Evolutionary conservation across 495 filamentous ascomycete genomes (phyloP), one percentile per base, ranked within the genome.

Genomic region (Diplogelasinospora grovesii): DNA sequence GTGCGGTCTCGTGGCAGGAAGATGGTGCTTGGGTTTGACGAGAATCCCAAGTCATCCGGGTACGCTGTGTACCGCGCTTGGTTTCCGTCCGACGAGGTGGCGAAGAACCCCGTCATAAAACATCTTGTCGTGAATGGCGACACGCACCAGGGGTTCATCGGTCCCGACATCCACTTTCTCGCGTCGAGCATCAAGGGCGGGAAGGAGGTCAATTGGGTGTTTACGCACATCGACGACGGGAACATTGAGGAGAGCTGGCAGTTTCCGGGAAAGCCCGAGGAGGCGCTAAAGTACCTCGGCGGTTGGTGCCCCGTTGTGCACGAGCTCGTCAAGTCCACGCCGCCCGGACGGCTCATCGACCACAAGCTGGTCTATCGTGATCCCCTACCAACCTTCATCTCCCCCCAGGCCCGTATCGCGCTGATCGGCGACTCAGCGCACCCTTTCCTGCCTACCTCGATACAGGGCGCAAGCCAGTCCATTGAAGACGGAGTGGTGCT

Each of bases 341-440:
- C 78, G 0, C 59, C 70, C 23, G 63, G 68, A 21, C 57, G 70
- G 21, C 49, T 83, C 18, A 75, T 86, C 25, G 79, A 87, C 51
- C 83, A 77, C 73, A 84, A 86, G 50, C 66, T 87, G 0, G 73
- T 86, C 2, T 83, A 79, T 55, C 71, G 83, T 31, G 80, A 85
- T 45, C 81, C 81, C 0, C 60, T 83, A 5, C 77, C 79, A 3
- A 77, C 69, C 0, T 88, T 82, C 70, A 69, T 82, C 13, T 79
- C 73, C 4, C 64, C 73, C 10, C 63, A 67, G 10, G 69, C 72
- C 9, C 66, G 76, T 14, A 80, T 80, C n/a, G 70, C 67, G 22
- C 61, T 82, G 11, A 69, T 86, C 22, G 83, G 83, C 16, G 84
- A 86, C 49, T 66, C 80, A 5, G 83, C 83, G 1, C 84, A 89